Percentiles rank a stretch among this genome's conserved stretches.
Conservation (phyloP, 257 asterid species). For the Ballota nigra region DNA sequence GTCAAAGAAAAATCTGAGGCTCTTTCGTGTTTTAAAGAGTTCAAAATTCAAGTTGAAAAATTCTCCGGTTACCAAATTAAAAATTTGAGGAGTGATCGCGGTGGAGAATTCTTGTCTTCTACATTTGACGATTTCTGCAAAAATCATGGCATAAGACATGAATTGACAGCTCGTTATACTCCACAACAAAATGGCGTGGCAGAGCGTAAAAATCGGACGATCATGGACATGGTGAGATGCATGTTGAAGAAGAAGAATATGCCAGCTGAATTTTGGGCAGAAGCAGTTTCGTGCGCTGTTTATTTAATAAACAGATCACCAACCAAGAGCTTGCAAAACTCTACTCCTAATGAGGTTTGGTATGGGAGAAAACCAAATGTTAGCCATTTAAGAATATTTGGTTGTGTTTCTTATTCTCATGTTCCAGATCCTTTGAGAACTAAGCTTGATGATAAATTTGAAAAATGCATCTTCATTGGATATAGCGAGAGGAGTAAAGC, state of each 20-base stretch:
- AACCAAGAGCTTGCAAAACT: neutral
- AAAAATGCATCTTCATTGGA: neutral
- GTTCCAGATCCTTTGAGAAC: neutral
- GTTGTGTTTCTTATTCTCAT: neutral
- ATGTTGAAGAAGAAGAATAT: neutral
- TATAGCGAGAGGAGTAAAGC: neutral
- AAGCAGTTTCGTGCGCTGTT: neutral
- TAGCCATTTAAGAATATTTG: neutral
- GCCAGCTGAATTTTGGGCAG: neutral
- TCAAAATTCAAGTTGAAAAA: neutral
- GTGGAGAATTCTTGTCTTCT: constrained; percentile 5
- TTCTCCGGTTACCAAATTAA: neutral
- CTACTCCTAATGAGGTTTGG: constrained; percentile 6
- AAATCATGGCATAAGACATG: neutral
- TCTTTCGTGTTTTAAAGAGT: neutral
- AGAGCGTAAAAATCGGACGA: neutral
- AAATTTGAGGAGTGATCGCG: neutral
- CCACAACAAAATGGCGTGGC: neutral
- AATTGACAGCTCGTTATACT: neutral
- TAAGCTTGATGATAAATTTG: constrained; percentile 9
- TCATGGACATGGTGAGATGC: neutral
- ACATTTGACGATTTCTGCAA: neutral
- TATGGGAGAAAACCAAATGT: neutral
- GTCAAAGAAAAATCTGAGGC: constrained; percentile 6
- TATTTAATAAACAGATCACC: constrained; percentile 16